phyloP scores from a whole-genome alignment of 352 stramenopile species.

The Globisporangium recalcitrans region DNA sequence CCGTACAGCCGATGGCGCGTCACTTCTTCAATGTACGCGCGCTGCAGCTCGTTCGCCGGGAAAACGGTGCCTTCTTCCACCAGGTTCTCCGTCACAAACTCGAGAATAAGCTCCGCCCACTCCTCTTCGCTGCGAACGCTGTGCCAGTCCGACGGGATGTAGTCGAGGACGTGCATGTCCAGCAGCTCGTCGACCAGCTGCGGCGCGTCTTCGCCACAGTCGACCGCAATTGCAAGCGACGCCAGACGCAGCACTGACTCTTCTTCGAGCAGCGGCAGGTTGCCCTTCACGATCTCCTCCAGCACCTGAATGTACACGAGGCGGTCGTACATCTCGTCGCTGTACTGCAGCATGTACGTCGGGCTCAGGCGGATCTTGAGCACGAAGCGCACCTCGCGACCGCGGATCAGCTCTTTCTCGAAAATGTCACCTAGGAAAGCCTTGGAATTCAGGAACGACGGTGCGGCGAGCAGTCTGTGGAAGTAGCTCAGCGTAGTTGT shows the following conservation, averaged over 20 bases:
- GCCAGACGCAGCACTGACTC: constrained; percentile 73
- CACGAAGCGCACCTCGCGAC: constrained; percentile 88
- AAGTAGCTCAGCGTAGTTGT: constrained; percentile 65
- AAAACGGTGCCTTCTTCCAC: constrained; percentile 37
- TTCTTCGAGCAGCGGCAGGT: constrained; percentile 78
- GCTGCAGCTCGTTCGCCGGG: constrained; percentile 55
- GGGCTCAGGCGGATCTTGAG: constrained; percentile 90
- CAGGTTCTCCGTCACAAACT: constrained; percentile 47
- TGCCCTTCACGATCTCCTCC: constrained; percentile 89
- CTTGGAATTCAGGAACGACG: constrained; percentile 73
- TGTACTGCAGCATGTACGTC: constrained; percentile 76
- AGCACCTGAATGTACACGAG: constrained; percentile 89
- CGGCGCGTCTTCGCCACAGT: constrained; percentile 56
- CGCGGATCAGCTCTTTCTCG: constrained; percentile 86
- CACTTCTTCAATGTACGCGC: constrained; percentile 82
- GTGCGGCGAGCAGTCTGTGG: constrained; percentile 71
- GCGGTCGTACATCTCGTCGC: constrained; percentile 79
- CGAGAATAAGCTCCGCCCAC: constrained; percentile 75
- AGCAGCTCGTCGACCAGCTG: constrained; percentile 52
- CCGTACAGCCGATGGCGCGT: constrained; percentile 83
- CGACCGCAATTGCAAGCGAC: constrained; percentile 76
- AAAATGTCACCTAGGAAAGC: constrained; percentile 90
- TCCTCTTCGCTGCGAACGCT: constrained; percentile 60
- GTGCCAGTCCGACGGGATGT: constrained; percentile 80
- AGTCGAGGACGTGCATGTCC: constrained; percentile 77